Conservation (phyloP, 2,329 filamentous ascomycete genomes). For the Calonectria hongkongensis region DNA sequence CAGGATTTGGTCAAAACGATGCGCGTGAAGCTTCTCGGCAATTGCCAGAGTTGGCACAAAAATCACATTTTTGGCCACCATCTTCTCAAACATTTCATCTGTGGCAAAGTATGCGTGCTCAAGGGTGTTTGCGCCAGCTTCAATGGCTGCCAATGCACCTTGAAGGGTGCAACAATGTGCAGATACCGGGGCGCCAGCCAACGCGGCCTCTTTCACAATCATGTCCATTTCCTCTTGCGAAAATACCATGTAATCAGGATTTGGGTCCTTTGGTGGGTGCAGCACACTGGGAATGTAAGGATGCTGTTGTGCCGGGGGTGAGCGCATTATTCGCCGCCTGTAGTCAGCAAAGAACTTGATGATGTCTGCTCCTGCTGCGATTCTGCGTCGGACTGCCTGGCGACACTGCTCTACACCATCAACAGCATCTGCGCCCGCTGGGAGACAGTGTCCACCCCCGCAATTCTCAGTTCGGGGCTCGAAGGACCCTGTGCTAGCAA, state of each 20-base stretch:
- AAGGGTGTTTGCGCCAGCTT: slow-evolving; percentile 59
- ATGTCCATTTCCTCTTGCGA: slow-evolving; percentile 69
- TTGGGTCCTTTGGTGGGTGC: slow-evolving; percentile 49
- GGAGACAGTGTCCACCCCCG: slow-evolving; percentile 18
- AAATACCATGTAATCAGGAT: slow-evolving; percentile 67
- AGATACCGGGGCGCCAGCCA: slow-evolving; percentile 53
- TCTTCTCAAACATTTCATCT: slow-evolving; percentile 64
- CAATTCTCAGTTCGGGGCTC: slow-evolving; percentile 68
- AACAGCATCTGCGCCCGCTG: slow-evolving; percentile 20
- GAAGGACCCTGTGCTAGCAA: slow-evolving; percentile 68
- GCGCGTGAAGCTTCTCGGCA: slow-evolving; percentile 24
- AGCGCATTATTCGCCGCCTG: slow-evolving; percentile 65
- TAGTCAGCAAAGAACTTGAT: slow-evolving; percentile 73
- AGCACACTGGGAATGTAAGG: slow-evolving; percentile 55
- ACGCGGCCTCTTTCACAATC: slow-evolving; percentile 68
- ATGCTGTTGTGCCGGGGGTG: slow-evolving; percentile 56
- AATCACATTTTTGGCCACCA: slow-evolving; percentile 67
- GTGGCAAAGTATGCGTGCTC: slow-evolving; percentile 66
- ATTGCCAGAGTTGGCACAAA: slow-evolving; percentile 73
- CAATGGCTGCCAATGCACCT: slow-evolving; percentile 13
- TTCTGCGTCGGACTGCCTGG: slow-evolving; percentile 66
- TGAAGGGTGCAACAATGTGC: slow-evolving; percentile 19
- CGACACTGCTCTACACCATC: slow-evolving; percentile 46
- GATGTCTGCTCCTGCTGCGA: slow-evolving; percentile 69
- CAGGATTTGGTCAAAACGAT: slow-evolving; percentile 62